Conservation (phyloP, 345 rosid genomes). For the Gossypium rotundifolium region DNA sequence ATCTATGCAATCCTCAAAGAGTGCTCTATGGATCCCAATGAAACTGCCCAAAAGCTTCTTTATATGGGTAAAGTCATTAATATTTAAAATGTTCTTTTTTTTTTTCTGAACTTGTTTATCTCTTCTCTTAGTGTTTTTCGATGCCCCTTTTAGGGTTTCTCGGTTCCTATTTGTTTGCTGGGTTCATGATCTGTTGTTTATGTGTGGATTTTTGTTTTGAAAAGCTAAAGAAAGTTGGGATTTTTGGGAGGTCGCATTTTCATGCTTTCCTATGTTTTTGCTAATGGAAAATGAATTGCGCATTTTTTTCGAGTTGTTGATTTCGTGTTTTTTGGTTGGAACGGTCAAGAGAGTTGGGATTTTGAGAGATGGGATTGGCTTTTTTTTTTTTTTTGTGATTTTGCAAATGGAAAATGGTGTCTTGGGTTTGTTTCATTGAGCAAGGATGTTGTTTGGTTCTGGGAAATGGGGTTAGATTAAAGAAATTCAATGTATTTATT, state of each 20-base stretch:
- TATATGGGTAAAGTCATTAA: conserved; percentile 42
- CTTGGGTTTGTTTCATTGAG: background rate
- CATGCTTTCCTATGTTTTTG: background rate
- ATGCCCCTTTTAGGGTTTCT: conserved; percentile 13
- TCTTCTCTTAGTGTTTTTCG: background rate
- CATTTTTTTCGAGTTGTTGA: background rate
- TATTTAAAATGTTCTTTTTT: background rate
- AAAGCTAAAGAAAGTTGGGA: background rate
- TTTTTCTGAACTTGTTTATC: conserved; percentile 1
- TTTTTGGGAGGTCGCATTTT: background rate
- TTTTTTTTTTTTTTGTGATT: background rate
- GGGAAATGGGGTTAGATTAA: background rate
- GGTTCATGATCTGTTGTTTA: conserved; percentile 10
- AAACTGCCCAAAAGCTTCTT: conserved; percentile 69
- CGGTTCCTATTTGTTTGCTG: background rate
- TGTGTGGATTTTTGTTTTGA: background rate
- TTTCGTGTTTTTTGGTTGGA: background rate
- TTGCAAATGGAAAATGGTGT: background rate
- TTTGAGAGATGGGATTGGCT: background rate
- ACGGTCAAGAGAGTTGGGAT: background rate
- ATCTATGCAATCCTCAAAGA: conserved; percentile 65
- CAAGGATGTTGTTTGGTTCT: background rate
- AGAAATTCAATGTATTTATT: too few relatives aligned
- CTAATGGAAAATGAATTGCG: background rate
- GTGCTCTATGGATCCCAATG: conserved; percentile 72